Evolutionary conservation across 2,329 filamentous ascomycete species (phyloP).

Genomic region (Macrophomina tecta): DNA sequence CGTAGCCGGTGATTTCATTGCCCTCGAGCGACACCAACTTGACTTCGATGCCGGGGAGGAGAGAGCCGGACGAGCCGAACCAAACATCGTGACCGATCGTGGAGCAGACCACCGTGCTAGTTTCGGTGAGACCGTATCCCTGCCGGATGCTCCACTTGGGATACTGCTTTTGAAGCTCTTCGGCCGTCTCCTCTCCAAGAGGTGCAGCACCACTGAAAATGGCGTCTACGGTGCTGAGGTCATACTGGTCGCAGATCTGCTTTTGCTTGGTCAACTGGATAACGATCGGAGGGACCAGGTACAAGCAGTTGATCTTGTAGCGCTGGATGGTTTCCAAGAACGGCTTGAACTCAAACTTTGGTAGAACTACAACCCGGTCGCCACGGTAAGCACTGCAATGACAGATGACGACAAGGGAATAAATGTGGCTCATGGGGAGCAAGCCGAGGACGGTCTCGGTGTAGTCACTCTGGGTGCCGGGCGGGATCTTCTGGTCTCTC

Average conservation of each 20-base stretch:
- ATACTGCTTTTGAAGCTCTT: conserved; percentile 66
- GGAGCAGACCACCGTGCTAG: conserved; percentile 70
- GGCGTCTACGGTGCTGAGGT: conserved; percentile 69
- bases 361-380: conserved; percentile 74
- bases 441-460: conserved; percentile 68
- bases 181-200: conserved; percentile 73
- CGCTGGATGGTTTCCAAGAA: conserved; percentile 69
- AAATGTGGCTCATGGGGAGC: conserved; percentile 84
- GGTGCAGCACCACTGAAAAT: conserved; percentile 81
- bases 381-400: conserved; percentile 71
- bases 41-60: conserved; percentile 69
- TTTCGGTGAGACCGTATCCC: conserved; percentile 82
- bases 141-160: conserved; percentile 71
- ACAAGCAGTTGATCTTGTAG: conserved; percentile 71
- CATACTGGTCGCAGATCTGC: conserved; percentile 67
- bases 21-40: conserved; percentile 73
- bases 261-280: conserved; percentile 74
- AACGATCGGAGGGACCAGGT: conserved; percentile 81
- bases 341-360: conserved; percentile 74
- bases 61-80: conserved; percentile 73
- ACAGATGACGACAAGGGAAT: conserved; percentile 74
- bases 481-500: conserved; percentile 51
- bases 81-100: conserved; percentile 68
- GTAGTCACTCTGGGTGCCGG: conserved; percentile 49
- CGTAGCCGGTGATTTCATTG: conserved; percentile 70